A percentile compares a stretch with the other conserved stretches of the same genome.
Conservation (phyloP, 345 rosid species). For the Salix dunnii region DNA sequence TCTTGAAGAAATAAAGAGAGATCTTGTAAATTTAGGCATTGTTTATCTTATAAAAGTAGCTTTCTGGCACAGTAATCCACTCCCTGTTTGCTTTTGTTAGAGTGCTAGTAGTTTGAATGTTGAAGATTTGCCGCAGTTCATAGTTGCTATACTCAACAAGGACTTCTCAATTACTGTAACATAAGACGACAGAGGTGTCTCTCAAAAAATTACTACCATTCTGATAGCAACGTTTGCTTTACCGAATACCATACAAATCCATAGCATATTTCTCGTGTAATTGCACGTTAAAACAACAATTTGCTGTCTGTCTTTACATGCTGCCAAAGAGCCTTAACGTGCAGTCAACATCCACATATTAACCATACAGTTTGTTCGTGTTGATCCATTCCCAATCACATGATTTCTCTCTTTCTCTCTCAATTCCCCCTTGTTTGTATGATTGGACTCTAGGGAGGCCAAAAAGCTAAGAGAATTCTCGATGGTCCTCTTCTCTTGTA, state of each 20-base stretch:
- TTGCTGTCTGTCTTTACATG: neutral
- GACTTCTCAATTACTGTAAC: neutral
- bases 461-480: neutral
- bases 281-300: neutral
- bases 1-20: too few relatives aligned
- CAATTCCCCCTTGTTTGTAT: too few relatives aligned
- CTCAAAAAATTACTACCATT: neutral
- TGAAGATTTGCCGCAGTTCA: neutral
- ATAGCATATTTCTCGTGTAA: neutral
- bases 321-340: too few relatives aligned
- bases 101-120: neutral
- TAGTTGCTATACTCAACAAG: slow-evolving; percentile 12
- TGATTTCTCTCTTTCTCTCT: too few relatives aligned
- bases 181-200: neutral
- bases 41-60: neutral
- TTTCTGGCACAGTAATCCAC: neutral
- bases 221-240: neutral
- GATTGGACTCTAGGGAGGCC: neutral
- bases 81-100: neutral
- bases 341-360: too few relatives aligned
- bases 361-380: too few relatives aligned
- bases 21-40: neutral
- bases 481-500: neutral
- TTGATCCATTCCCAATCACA: too few relatives aligned
- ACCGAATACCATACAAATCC: too few relatives aligned